Base-by-base conservation (phyloP, 2,329 filamentous ascomycete species). In the Fusarium lateritium region DNA sequence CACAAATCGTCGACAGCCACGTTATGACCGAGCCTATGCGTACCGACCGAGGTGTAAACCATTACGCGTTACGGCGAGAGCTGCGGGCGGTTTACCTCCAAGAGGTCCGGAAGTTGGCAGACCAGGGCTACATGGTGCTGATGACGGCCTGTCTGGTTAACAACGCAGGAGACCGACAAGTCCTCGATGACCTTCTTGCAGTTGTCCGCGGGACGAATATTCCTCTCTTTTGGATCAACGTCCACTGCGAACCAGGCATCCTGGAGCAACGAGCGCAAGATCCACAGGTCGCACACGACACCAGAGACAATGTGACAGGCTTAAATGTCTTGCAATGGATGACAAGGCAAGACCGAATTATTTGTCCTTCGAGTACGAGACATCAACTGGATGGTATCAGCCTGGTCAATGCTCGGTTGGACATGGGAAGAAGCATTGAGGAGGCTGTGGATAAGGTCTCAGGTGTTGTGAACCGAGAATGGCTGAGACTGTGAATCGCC, bases 151-250 rank as follows among this genome's bases (percentile, higher is more conserved):
- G 47, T 38, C 19, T 70, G 9, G 22, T 38, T 8, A 26, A 54
- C 22, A 56, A 40, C 9, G 36, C 34, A 33, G 38, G 28, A 14
- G 51, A 57, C 13, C 50, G 47, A 2, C 61, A 49, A 39, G 50
- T 61, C 6, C 17, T 62, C 7, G 52, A 62, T 7, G 53, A 58
- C 22, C 47, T 51, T 17, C 34, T 69, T 11, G 36, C n/a, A 10
- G 52, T 44, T 6, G 24, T 55, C 24, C 40, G 45, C 6, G 42
- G 45, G n/a, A 65, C 50, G 6, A 19, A 53, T 15, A 52, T 65
- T 6, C 15, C 54, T 15, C 33, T 68, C 38, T n/a, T 44, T 24
- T 68, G 54, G 65, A 38, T 69, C 34, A 68, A 68, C 14, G 22
- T 55, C 28, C 11, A 34, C 14, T 39, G 42, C 28, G 46, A 65